These are phyloP conservation scores for Westerdykella sp. DNA, from an alignment of 2,329 filamentous ascomycete species.

Conservation along the genomic window DNA sequence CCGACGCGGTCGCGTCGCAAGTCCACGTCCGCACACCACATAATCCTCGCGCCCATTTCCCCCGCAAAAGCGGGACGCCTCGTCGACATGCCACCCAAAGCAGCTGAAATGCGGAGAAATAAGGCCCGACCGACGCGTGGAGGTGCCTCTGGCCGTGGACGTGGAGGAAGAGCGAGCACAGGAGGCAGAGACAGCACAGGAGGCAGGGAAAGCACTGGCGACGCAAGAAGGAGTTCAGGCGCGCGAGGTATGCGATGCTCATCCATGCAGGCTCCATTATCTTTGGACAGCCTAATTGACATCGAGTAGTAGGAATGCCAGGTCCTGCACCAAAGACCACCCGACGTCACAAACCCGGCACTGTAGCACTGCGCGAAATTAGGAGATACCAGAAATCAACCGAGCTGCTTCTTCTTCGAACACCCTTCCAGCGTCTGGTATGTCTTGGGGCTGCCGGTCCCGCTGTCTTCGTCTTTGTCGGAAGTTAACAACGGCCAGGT, in stretches of 20 bases:
- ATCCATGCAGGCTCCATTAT: not conserved
- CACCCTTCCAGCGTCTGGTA: conserved; percentile 92
- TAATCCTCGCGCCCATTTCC: too few relatives aligned
- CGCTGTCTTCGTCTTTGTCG: not conserved
- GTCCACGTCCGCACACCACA: too few relatives aligned
- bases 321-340: conserved; percentile 29
- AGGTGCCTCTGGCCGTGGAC: conserved; percentile 7
- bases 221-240: not conserved
- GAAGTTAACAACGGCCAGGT: conserved; percentile 47
- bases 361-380: conserved; percentile 97
- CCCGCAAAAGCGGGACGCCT: too few relatives aligned
- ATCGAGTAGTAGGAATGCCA: conserved; percentile 21
- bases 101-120: conserved; percentile 19
- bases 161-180: conserved; percentile 13
- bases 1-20: too few relatives aligned
- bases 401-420: conserved; percentile 92
- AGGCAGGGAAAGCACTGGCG: conserved; percentile 3
- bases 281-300: conserved; percentile 1
- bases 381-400: conserved; percentile 97
- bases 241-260: not conserved
- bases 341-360: conserved; percentile 53
- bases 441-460: conserved; percentile 8
- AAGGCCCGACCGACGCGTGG: conserved; percentile 30
- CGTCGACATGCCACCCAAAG: conserved; percentile 19
- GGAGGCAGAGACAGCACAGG: conserved; percentile 10